Base-by-base conservation (phyloP, 2,329 filamentous ascomycete genomes). In the Elsinoe fawcettii region DNA sequence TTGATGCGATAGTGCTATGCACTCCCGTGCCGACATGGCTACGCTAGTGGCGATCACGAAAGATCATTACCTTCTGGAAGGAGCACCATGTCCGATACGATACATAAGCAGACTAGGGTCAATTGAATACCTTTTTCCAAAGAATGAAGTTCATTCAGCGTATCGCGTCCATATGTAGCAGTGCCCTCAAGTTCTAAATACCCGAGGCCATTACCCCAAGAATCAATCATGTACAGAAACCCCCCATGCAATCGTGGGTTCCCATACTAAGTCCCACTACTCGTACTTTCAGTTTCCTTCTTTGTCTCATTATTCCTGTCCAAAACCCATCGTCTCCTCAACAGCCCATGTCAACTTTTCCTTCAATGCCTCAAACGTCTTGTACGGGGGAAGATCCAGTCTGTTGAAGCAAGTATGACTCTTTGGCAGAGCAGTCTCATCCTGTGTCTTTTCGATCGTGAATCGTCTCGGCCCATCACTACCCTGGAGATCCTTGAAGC, bases 401-500 rank as follows among this genome's bases (percentile, higher is more conserved):
- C 93, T 90, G 73, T 99, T 99, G 80, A 99, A 99, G 75, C 93
- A 99, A 65, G 93, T 99, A 71, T 99, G 93, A 60, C 90, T 93
- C 76, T 99, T 99, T 30, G 93, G 93, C 69, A 99, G 72, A 66
- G 96, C 95, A 60, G 80, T 84, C 55, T 91, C 78, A 70, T 97
- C 93, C 59, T 93, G 93, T 36, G 91, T 90, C 77, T 97, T 97
- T 73, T 99, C 93, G 72, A 99, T 97, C 0, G 93, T 99, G 68
- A 99, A 99, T 61, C 93, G 80, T 73, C 93, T 82, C 8, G 93
- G 93, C 2, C 93, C 93, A 70, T 99, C 93, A 64, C 90, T 96
- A 39, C 93, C 93, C 73, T 99, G 93, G 54, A 99, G 77, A 78
- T 99, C 93, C 76, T 99, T 99, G 82, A 99, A 99, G 6, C 93